Evolutionary conservation across 1,284 basidiomycete species (phyloP).

Genomic region (Phaffia rhodozyma): DNA sequence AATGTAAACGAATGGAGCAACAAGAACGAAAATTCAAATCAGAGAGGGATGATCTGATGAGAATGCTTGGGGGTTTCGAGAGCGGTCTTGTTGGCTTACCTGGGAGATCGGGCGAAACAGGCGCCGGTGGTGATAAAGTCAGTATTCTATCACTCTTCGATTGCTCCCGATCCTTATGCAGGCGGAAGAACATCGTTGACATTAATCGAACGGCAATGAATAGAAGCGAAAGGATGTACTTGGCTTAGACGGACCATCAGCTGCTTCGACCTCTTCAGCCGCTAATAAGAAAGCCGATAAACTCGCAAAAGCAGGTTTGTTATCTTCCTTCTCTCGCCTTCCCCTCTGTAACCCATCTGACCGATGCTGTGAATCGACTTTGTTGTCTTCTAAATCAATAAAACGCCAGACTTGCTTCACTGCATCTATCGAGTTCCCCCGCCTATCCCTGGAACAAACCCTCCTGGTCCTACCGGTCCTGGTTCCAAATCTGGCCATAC

Average conservation of each 20-base stretch:
- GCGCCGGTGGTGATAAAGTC: conserved; percentile 25
- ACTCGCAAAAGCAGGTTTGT: conserved; percentile 19
- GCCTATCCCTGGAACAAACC: background rate
- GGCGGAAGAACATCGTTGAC: background rate
- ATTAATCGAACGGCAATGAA: conserved; percentile 20
- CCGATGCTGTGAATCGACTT: too few species aligned
- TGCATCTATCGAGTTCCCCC: conserved; percentile 33
- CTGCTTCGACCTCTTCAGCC: conserved; percentile 20
- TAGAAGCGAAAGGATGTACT: conserved; percentile 33
- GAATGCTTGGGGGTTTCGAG: conserved; percentile 69
- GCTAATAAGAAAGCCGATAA: conserved; percentile 29
- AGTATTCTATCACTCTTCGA: conserved; percentile 3
- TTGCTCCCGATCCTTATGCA: background rate
- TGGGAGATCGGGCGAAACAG: conserved; percentile 42
- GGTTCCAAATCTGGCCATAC: conserved; percentile 4
- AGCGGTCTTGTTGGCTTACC: conserved; percentile 63
- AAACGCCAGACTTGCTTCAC: conserved; percentile 25
- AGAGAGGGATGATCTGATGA: conserved; percentile 81
- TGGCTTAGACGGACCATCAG: conserved; percentile 25
- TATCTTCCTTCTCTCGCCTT: background rate
- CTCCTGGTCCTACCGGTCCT: background rate
- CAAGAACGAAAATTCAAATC: conserved; percentile 75
- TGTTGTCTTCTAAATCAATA: background rate
- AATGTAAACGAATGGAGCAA: conserved; percentile 88
- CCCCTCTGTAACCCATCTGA: background rate